Evolutionary conservation across 805 yeast genomes (phyloP), one percentile per base, ranked within the genome.

Genomic region (Helenozyma rhizophorensis): DNA sequence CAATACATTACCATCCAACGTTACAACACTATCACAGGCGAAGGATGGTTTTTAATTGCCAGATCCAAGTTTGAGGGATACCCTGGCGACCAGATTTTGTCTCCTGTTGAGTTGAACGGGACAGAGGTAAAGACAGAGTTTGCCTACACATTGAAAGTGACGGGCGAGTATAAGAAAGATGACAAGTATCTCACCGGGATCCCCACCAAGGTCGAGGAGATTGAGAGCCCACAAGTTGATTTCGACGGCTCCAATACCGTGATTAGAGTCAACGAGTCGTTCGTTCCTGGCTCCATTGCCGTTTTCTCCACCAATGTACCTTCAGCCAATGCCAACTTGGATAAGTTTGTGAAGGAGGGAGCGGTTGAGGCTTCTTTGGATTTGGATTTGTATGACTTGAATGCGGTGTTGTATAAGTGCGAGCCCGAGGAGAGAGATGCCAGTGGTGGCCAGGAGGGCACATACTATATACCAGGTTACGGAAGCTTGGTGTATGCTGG

Each of bases 1-100:
- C 95, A 89, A 56, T 90, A 72, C 56, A 85, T 90, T 37, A 89
- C 97, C 0, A 78, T 90, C 34, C 97, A 90, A 56, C 69, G 97
- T 46, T 74, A 80, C 17, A 85, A 86, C 53, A 82, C 94, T 0
- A 73, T 77, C 43, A 78, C 87, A 2, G 97, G 97, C 2, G 72
- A 73, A 37, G 98, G 98, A 2, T 85, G 83, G 76, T 87, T 84
- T 47, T 66, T 93, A 48, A 74, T 90, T 49, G 95, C 96, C 0
- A 75, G 96, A 53, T 78, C 93, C 2, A 87, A 86, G 52, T 93
- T 93, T 47, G 37, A 46, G 13, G 45, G 53, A 27, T 43, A 55
- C 17, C 75, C 64, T 18, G 63, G 59, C 1, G 61, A 63, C 13
- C 89, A 83, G 54, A 50, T 54, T 21, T 53, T 83, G 30, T 69